phyloP scores from a whole-genome alignment of 805 yeast genomes.

The Saccharomyces kudriavzevii region DNA sequence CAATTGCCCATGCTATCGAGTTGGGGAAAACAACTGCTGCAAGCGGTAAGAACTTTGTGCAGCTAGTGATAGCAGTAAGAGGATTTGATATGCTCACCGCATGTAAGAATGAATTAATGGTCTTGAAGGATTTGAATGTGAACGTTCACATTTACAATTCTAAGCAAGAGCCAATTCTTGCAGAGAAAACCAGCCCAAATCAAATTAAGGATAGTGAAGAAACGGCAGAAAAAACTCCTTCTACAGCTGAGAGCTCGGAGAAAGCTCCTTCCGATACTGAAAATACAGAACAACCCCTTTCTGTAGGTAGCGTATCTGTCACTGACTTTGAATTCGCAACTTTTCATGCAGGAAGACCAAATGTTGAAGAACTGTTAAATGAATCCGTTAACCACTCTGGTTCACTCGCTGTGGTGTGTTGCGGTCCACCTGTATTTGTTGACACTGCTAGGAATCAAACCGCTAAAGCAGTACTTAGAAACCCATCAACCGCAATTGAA shows the following conservation, averaged over 20 bases:
- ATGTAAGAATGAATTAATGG: conserved; percentile 12
- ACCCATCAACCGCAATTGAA: conserved; percentile 46
- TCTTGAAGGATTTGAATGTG: conserved; percentile 10
- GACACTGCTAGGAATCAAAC: conserved; percentile 48
- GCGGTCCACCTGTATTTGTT: conserved; percentile 57
- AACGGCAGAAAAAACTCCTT: not conserved
- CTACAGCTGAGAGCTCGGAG: not conserved
- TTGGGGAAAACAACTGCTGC: conserved; percentile 14
- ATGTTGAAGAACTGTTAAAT: conserved; percentile 34
- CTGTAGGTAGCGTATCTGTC: not conserved
- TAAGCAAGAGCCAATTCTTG: not conserved
- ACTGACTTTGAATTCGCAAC: conserved; percentile 21
- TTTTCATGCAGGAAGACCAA: conserved; percentile 42
- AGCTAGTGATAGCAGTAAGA: conserved; percentile 13
- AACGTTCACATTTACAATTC: conserved; percentile 16
- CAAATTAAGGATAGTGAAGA: not conserved
- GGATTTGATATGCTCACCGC: conserved; percentile 14
- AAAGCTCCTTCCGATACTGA: not conserved
- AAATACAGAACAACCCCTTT: not conserved
- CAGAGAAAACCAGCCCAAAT: not conserved
- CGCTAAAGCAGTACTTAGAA: conserved; percentile 32
- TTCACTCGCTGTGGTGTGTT: conserved; percentile 44
- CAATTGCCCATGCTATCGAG: conserved; percentile 40
- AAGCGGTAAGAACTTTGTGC: conserved; percentile 5
- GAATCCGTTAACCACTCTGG: conserved; percentile 32